Base-by-base conservation (phyloP, 257 asterid species). In the Rehmannia glutinosa region DNA sequence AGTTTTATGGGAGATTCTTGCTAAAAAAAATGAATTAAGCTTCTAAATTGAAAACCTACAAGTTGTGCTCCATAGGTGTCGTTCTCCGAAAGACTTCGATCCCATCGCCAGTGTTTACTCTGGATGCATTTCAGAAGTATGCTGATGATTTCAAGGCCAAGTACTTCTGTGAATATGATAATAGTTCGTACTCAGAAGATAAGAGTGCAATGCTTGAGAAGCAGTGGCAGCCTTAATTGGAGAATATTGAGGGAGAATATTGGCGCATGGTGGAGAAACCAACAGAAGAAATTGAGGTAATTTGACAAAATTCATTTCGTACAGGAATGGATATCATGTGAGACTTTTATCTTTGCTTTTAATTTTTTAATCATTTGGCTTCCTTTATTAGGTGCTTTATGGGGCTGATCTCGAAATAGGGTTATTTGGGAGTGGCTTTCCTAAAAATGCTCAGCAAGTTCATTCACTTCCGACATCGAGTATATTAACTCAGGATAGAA, bases 211-310 rank as follows among this genome's bases (percentile, higher is more conserved):
- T 71, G 78, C 75, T 42, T 24, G 80, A 71, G 71, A 89, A 78
- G 76, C 86, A 64, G 43, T 73, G 75, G 80, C 82, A 81, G 62
- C 99, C 96, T 56, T 84, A 91, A 9, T 62, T 85, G 59, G 96
- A 87, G 86, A 83, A 77, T 68, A 87, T 92, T 43, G 98, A 92
- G 81, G 96, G 97, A 69, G 98, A 89, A 80, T 92, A 85, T 79
- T 92, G 98, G 98, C 86, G 96, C 77, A 87, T 89, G 86, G 92
- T 92, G 49, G 95, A 89, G 95, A 87, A 78, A 86, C 97, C 96
- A 25, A 86, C 95, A 1, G 96, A 87, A 81, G 87, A 87, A 83
- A 87, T 92, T 70, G 98, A 92, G 95, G 97, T 92, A 71, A 71
- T 43, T 15, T 38, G 43, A 4, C 30, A 43, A 33, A 28, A 30